These are phyloP conservation scores for Kernera saxatilis DNA, from an alignment of 345 rosid genomes.

Conservation along the genomic window DNA sequence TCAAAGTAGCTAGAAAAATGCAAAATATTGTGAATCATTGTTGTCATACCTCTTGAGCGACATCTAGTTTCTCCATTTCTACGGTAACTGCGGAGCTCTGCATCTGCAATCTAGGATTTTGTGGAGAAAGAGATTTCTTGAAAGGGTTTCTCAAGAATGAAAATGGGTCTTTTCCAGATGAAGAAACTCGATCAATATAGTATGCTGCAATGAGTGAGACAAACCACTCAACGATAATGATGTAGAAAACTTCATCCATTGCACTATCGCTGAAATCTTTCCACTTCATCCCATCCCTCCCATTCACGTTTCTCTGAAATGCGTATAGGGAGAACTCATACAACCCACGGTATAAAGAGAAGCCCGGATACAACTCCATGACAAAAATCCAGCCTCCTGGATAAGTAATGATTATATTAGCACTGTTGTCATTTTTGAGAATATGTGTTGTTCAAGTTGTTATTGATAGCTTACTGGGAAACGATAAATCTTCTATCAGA, in stretches of 20 bases:
- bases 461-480: constrained; percentile 59
- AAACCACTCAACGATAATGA: constrained; percentile 74
- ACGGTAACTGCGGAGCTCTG: constrained; percentile 60
- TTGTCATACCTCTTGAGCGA: constrained; percentile 65
- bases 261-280: constrained; percentile 60
- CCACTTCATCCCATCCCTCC: constrained; percentile 76
- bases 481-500: constrained; percentile 54
- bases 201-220: constrained; percentile 55
- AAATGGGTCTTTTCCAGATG: constrained; percentile 51
- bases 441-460: neutral
- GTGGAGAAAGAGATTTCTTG: constrained; percentile 37
- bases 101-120: constrained; percentile 53
- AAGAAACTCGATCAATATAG: constrained; percentile 52
- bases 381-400: constrained; percentile 61
- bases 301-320: constrained; percentile 44
- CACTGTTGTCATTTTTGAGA: neutral
- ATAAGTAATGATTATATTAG: neutral
- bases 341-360: constrained; percentile 78
- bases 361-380: constrained; percentile 89
- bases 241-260: constrained; percentile 58
- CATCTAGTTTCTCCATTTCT: constrained; percentile 86
- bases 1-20: neutral
- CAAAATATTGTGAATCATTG: neutral
- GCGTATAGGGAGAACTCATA: constrained; percentile 71
- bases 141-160: constrained; percentile 47